Evolutionary conservation across 352 stramenopile species (phyloP), one percentile per base, ranked within the genome.

Genomic region (Phytophthora rubi): DNA sequence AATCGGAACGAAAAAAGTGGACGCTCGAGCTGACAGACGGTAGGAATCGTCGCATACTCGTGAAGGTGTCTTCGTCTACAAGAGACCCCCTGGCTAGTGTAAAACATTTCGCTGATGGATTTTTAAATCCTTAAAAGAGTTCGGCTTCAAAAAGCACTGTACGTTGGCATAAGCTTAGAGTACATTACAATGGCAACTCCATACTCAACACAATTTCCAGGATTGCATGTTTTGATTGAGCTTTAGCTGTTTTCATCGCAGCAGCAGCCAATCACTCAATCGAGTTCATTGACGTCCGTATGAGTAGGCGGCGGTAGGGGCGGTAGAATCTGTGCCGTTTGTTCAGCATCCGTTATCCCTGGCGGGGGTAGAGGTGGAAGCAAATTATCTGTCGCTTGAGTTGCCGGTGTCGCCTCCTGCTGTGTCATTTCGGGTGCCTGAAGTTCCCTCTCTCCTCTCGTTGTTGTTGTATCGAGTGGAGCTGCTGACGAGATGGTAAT

Each of bases 131-230:
- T n/a, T n/a, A n/a, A n/a, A 90, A 65, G 86, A 93, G 44, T 91
- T 89, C 56, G 71, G 91, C 60, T 92, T 91, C 49, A 65, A 88
- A 53, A 59, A 76, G 23, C 62, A 86, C 28, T 93, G 83, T 18
- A 54, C 70, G 6, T 51, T 85, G 28, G 23, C 37, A 47, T 68
- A n/a, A n/a, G n/a, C n/a, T n/a, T n/a, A 68, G 15, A 45, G 56
- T 23, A 45, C 30, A 48, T 30, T 30, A 30, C 28, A 30, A 30
- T 30, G 4, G 28, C 4, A 30, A 30, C 28, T 6, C 4, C 28
- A 30, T 30, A 30, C 26, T 6, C 26, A 5, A 30, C 26, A 30
- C 26, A 30, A 30, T 30, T 30, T 30, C 3, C 26, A 30, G 0
- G 26, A 61, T 37, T n/a, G 37, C 37, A 44, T n/a, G 37, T 26